Base-by-base conservation (phyloP, 345 rosid genomes). In the Murraya koenigii region DNA sequence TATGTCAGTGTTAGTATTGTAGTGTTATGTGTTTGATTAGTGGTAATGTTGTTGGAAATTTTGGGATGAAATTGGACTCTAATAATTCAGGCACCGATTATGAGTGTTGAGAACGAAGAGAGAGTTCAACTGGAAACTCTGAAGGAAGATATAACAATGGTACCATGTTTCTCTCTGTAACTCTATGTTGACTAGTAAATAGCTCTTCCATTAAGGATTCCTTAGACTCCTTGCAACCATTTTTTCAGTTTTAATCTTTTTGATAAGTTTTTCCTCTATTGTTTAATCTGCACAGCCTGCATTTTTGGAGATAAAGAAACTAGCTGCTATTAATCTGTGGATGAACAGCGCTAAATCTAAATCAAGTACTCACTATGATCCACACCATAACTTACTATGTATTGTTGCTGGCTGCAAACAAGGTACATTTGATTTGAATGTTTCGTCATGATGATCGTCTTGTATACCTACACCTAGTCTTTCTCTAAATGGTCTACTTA, bases 321-420 rank as follows among this genome's bases (percentile, higher is more conserved):
- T 94, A 62, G 87, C 98, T 79, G 90, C 97, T 60, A 78, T 92
- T 80, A 94, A 96, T 84, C 78, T 96, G 68, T 96, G 97, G 98
- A 94, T 96, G 97, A 96, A 92, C 80, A 87, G 68, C 81, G 87
- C 94, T 60, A 74, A 90, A 77, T 90, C 95, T 71, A 86, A 94
- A 68, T 94, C 98, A 78, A 92, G 92, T 84, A 86, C 93, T 65
- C 95, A 92, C 88, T 91, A 94, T 75, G 98, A 92, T 82, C 98
- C 97, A 69, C 97, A 96, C 81, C 97, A 96, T 81, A 93, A 96
- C 80, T 86, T 92, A 35, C 86, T 93, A 56, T 91, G 97, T 75
- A 71, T 92, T 54, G 90, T 96, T 77, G 80, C 88, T 75, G 99
- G 98, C 68, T 55, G 84, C 80, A 93, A 96, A 87, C 86, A 92